Evolutionary conservation across 495 filamentous ascomycete genomes (phyloP).

Genomic region (Lasiosphaeria hispida): DNA sequence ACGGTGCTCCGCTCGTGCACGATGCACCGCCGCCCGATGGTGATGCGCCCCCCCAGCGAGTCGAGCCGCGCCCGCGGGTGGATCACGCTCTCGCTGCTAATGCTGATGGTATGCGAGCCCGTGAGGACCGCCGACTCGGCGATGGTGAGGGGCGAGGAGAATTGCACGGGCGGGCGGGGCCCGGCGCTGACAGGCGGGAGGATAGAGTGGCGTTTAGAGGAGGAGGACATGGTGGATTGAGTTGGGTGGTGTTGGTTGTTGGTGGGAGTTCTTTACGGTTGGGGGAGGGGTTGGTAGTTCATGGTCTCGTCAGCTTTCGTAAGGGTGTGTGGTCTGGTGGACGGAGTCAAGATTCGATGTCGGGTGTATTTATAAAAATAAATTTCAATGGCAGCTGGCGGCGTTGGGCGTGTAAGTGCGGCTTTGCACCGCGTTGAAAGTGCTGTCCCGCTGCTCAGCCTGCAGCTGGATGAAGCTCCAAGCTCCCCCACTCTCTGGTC

Average conservation of each 20-base stretch:
- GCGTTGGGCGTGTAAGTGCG: too few species aligned
- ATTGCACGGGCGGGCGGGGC: constrained; percentile 64
- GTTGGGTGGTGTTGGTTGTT: not conserved
- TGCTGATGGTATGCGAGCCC: constrained; percentile 68
- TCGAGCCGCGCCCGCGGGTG: constrained; percentile 76
- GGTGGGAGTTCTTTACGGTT: not conserved
- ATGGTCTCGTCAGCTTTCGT: not conserved
- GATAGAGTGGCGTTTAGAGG: constrained; percentile 51
- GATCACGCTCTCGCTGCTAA: constrained; percentile 70
- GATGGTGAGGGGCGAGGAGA: constrained; percentile 68
- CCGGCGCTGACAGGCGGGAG: constrained; percentile 43
- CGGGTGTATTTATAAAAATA: not conserved
- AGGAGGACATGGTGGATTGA: constrained; percentile 18
- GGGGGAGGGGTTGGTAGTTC: not conserved
- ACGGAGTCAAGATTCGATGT: too few species aligned
- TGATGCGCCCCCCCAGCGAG: constrained; percentile 65
- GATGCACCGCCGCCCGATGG: constrained; percentile 70
- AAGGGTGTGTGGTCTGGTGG: not conserved
- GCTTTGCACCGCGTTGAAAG: too few species aligned
- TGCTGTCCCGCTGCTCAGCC: too few species aligned
- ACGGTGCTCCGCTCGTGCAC: constrained; percentile 69
- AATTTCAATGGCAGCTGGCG: not conserved
- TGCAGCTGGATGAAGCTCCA: not conserved
- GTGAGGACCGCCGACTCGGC: constrained; percentile 71
- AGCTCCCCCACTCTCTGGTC: not conserved